These are phyloP conservation scores for Pseudocercospora fijiensis DNA, from an alignment of 2,329 filamentous ascomycete genomes.

Conservation along the genomic window DNA sequence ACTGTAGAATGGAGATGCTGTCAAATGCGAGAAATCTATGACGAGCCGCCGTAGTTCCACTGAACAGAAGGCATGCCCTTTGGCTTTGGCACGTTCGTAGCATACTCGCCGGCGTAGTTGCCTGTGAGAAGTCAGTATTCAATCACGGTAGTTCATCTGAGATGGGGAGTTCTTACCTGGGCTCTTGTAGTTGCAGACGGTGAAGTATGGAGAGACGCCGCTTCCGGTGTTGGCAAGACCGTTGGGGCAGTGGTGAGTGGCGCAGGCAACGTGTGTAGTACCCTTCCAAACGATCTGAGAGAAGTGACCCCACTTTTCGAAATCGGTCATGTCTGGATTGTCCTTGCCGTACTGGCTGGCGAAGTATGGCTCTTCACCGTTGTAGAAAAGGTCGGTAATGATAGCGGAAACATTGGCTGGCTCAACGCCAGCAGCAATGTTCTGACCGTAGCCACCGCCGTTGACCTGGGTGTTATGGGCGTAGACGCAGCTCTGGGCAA, in stretches of 20 bases:
- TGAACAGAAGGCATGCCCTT: conserved; percentile 41
- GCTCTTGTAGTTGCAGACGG: conserved; percentile 83
- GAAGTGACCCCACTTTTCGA: conserved; percentile 72
- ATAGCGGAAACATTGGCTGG: conserved; percentile 62
- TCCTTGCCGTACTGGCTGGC: conserved; percentile 57
- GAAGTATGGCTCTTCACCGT: conserved; percentile 66
- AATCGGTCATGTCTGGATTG: conserved; percentile 61
- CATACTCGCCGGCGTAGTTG: conserved; percentile 57
- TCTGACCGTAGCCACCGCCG: conserved; percentile 77
- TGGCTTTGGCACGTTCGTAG: conserved; percentile 51
- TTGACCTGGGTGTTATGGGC: conserved; percentile 66
- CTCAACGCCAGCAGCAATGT: conserved; percentile 71
- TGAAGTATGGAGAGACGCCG: conserved; percentile 61
- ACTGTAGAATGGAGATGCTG: conserved; percentile 12
- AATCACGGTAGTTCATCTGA: conserved; percentile 11
- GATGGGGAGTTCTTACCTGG: conserved; percentile 57
- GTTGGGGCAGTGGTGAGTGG: conserved; percentile 57
- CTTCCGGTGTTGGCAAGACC: conserved; percentile 48
- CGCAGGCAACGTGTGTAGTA: conserved; percentile 64
- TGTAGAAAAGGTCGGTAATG: conserved; percentile 86
- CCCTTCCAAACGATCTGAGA: conserved; percentile 71
- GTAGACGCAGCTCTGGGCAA: conserved; percentile 69
- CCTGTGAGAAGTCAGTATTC: conserved; percentile 40
- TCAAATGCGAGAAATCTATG: neutral
- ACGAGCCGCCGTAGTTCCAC: conserved; percentile 27